Evolutionary conservation across 768 basidiomycete genomes (phyloP), one percentile per base, ranked within the genome.

Genomic region (Inosperma sp.): DNA sequence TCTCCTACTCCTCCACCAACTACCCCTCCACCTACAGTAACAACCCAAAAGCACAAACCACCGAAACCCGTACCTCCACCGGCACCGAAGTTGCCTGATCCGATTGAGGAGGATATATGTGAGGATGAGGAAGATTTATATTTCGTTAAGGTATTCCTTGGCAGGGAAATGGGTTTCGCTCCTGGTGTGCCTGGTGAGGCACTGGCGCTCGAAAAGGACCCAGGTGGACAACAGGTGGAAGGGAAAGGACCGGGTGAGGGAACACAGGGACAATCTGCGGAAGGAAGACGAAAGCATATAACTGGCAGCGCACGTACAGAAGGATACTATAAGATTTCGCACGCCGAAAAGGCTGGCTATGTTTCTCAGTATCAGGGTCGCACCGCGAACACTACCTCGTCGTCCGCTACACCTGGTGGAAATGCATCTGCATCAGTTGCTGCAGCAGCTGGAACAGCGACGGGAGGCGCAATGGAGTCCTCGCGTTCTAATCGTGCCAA

Each of bases 251-350:
- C 14, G 45, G 13, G 14, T 8, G 8, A 31, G 8, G n/a, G n/a
- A 31, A n/a, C 8, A 31, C n/a, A 31, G 8, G 30, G 30, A 31
- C 30, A 31, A 8, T 8, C 8, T 16, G 7, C 9, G 2, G 43
- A 16, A 16, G 39, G 22, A 2, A n/a, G 39, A 68, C 83, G 86
- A 30, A 83, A 82, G 47, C 93, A 95, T 63, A 57, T 81, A 42
- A 87, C 88, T 1, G 93, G 94, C 19, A 87, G 89, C 26, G 92
- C 93, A 14, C 82, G 95, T 13, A 92, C 93, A 1, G 91, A 97
- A 66, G 95, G 96, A 3, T 93, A 85, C 69, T 95, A 95, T 79
- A 90, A 93, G 73, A 91, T 98, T 65, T 84, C 91, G 0, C 87
- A 91, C 60, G 80, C 85, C 5, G 89, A 93, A 65, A 96, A 96